Percentiles rank a stretch among this genome's conserved stretches.
These are phyloP conservation scores for Parietaria judaica DNA, from an alignment of 306 rosid species.

Conservation along the genomic window DNA sequence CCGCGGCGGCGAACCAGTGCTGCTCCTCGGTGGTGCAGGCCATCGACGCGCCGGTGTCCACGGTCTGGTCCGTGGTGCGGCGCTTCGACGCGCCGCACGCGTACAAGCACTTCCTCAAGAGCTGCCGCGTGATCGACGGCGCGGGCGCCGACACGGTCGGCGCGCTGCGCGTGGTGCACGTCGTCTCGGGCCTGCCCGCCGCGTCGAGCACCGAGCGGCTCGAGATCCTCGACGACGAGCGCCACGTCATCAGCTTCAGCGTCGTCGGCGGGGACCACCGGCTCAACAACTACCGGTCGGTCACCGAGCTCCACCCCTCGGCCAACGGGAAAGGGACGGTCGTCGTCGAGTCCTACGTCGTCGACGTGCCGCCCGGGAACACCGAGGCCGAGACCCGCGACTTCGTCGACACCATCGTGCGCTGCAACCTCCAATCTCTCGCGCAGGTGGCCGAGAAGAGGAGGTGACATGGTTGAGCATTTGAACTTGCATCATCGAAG, in stretches of 20 bases:
- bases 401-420: conserved; percentile 82
- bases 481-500: neutral
- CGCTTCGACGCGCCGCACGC: conserved; percentile 90
- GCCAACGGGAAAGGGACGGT: conserved; percentile 46
- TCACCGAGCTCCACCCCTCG: conserved; percentile 58
- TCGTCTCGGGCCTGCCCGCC: conserved; percentile 88
- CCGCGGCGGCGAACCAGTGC: conserved; percentile 51
- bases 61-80: conserved; percentile 81
- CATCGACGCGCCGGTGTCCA: conserved; percentile 53
- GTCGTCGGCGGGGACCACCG: conserved; percentile 92
- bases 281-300: conserved; percentile 68
- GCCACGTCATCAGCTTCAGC: conserved; percentile 84
- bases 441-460: conserved; percentile 68
- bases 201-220: conserved; percentile 78
- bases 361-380: conserved; percentile 79
- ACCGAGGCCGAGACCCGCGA: conserved; percentile 86
- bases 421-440: conserved; percentile 81
- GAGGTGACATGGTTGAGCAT: neutral
- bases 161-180: conserved; percentile 59
- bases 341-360: conserved; percentile 80
- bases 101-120: conserved; percentile 82
- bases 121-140: conserved; percentile 73
- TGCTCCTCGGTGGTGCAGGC: conserved; percentile 65
- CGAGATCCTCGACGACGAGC: conserved; percentile 90
- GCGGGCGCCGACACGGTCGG: conserved; percentile 50